Evolutionary conservation across 257 asterid genomes (phyloP).

Genomic region (Ajuga chamaepitys): DNA sequence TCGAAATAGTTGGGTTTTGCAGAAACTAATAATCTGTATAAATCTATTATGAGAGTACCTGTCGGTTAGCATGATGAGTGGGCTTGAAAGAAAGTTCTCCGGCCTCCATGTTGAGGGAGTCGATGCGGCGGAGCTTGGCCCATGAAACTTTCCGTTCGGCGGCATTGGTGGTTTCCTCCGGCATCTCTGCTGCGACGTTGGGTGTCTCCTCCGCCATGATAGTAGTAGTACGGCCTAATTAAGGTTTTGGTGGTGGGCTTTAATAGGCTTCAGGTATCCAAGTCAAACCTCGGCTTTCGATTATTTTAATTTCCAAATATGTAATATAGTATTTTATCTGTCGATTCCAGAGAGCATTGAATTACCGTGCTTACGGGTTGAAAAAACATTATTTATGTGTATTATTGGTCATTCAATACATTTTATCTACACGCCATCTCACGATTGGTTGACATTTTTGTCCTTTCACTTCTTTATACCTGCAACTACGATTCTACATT

Average conservation of each 20-base stretch:
- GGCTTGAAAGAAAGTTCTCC: constrained; percentile 24
- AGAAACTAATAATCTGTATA: no score
- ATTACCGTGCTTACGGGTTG: background rate
- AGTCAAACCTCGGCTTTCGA: background rate
- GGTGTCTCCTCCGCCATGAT: constrained; percentile 14
- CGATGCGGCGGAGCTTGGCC: constrained; percentile 36
- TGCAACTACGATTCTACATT: no score
- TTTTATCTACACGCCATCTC: no score
- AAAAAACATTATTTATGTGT: background rate
- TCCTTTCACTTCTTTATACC: no score
- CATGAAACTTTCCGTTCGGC: constrained; percentile 24
- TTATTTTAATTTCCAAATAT: background rate
- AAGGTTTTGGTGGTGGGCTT: background rate
- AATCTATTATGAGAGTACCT: no score
- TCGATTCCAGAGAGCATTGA: constrained; percentile 2
- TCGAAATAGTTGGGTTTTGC: no score
- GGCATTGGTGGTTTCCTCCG: constrained; percentile 2
- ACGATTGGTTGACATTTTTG: no score
- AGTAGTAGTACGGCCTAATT: background rate
- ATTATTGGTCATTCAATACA: constrained; percentile 3
- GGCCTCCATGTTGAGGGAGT: constrained; percentile 41
- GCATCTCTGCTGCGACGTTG: background rate
- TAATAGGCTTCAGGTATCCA: background rate
- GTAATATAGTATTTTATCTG: background rate
- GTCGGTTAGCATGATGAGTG: constrained; percentile 17